Percentiles rank a stretch among this genome's conserved stretches.
These are phyloP conservation scores for Endothia cerciana DNA, from an alignment of 2,329 filamentous ascomycete species.

Conservation along the genomic window DNA sequence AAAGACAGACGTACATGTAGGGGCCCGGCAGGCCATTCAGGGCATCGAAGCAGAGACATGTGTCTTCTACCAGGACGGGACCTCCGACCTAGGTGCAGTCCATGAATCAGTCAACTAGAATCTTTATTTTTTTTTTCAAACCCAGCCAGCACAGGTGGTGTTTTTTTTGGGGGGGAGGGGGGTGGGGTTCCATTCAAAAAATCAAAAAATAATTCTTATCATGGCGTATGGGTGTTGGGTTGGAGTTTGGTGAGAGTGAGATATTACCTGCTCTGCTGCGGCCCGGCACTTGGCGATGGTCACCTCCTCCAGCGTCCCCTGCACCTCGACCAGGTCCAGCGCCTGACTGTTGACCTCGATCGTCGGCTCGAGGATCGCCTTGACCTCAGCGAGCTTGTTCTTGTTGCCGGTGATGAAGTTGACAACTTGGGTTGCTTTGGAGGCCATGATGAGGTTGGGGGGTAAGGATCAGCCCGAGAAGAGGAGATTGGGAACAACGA, in stretches of 20 bases:
- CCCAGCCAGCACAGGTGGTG: no score
- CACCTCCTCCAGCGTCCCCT: constrained; percentile 91
- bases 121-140: not conserved
- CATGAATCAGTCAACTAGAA: not conserved
- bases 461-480: not conserved
- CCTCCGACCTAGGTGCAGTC: constrained; percentile 66
- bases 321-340: constrained; percentile 85
- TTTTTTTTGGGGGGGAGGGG: not conserved
- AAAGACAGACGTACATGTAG: constrained; percentile 73
- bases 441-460: constrained; percentile 43
- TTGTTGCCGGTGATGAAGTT: constrained; percentile 98
- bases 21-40: constrained; percentile 90
- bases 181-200: constrained; percentile 4
- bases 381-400: constrained; percentile 90
- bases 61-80: constrained; percentile 94
- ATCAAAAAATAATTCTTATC: constrained; percentile 3
- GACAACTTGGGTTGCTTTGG: constrained; percentile 53
- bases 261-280: constrained; percentile 72
- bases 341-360: constrained; percentile 75
- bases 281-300: constrained; percentile 83
- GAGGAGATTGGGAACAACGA: not conserved
- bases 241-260: not conserved
- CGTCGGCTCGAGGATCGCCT: constrained; percentile 77
- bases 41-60: constrained; percentile 89
- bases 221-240: no score